Evolutionary conservation across 2,329 filamentous ascomycete genomes (phyloP).

Genomic region (Cercospora sp.): DNA sequence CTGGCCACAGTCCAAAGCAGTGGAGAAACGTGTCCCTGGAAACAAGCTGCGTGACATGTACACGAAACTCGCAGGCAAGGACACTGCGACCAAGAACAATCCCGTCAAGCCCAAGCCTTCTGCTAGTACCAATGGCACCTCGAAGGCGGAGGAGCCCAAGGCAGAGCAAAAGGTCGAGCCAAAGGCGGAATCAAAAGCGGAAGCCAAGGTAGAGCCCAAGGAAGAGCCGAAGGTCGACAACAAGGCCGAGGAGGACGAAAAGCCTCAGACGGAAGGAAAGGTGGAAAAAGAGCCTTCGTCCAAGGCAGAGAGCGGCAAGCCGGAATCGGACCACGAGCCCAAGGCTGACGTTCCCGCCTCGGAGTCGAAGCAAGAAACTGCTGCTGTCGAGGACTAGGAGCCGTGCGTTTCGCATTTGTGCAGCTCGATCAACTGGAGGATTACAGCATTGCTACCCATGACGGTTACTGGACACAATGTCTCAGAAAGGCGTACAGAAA

Average conservation of each 20-base stretch:
- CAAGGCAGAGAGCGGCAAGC: background rate
- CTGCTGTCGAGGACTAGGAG: background rate
- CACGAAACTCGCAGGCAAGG: slow-evolving; percentile 39
- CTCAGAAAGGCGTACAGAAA: slow-evolving; percentile 14
- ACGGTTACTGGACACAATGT: slow-evolving; percentile 7
- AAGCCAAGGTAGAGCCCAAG: background rate
- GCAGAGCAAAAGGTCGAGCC: background rate
- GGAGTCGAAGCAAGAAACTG: background rate
- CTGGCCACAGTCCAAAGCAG: slow-evolving; percentile 41
- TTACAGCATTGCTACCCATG: slow-evolving; percentile 2
- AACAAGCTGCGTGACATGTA: slow-evolving; percentile 41
- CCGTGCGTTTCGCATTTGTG: background rate
- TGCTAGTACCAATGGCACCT: slow-evolving; percentile 19
- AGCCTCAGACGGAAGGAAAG: background rate
- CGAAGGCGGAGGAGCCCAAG: background rate
- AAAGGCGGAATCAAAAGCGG: background rate
- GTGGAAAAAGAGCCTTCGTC: slow-evolving; percentile 2
- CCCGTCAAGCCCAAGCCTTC: slow-evolving; percentile 22
- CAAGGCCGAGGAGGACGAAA: slow-evolving; percentile 2
- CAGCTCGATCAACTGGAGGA: background rate
- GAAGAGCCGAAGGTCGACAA: slow-evolving; percentile 3
- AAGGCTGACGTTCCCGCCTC: background rate
- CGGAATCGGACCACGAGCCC: background rate
- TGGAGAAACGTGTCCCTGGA: slow-evolving; percentile 38
- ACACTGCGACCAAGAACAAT: slow-evolving; percentile 25